Conservation (phyloP, 2,329 filamentous ascomycete species). For the Diplocarpon mali region DNA sequence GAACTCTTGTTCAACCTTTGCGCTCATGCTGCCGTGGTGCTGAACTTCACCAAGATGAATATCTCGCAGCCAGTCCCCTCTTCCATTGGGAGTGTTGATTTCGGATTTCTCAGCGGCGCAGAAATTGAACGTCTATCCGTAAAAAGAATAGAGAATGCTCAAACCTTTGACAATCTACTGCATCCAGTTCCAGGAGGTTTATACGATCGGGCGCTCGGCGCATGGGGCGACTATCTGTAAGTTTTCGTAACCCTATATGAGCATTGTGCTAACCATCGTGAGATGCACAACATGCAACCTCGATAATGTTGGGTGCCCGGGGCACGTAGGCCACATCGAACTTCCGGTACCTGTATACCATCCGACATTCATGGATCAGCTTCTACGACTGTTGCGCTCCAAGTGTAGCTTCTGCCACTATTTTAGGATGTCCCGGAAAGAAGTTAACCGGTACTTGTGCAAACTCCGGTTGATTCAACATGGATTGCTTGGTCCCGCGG, state of each 20-base stretch:
- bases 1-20: constrained; percentile 4
- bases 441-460: constrained; percentile 70
- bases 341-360: constrained; percentile 90
- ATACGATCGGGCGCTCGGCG: constrained; percentile 84
- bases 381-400: constrained; percentile 71
- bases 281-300: constrained; percentile 92
- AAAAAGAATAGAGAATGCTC: constrained; percentile 84
- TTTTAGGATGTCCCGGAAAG: constrained; percentile 65
- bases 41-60: constrained; percentile 41
- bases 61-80: constrained; percentile 75
- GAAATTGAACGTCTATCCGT: constrained; percentile 88
- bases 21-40: constrained; percentile 2
- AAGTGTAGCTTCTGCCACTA: constrained; percentile 87
- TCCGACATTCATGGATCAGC: constrained; percentile 91
- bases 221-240: constrained; percentile 77
- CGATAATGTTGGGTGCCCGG: constrained; percentile 70
- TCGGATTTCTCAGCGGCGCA: constrained; percentile 68
- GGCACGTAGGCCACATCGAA: constrained; percentile 91
- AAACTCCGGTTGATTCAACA: constrained; percentile 78
- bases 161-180: constrained; percentile 84
- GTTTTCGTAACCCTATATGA: constrained; percentile 24
- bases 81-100: constrained; percentile 77
- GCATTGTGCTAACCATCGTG: constrained; percentile 13
- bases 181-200: constrained; percentile 85
- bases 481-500: constrained; percentile 61